Percentiles rank a stretch among this genome's conserved stretches.
Conservation (phyloP, 306 rosid species). For the Argentina anserina region DNA sequence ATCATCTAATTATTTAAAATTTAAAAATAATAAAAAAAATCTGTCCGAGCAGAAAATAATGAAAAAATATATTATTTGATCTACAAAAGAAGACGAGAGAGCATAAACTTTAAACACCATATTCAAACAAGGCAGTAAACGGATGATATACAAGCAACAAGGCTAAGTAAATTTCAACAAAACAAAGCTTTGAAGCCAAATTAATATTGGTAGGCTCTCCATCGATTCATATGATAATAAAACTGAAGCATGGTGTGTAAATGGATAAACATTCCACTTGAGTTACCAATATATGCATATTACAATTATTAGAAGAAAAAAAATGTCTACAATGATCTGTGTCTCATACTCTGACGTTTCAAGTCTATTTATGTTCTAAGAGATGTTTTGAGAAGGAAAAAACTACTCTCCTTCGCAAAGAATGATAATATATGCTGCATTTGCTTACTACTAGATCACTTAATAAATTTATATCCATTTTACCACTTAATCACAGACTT, state of each 20-base stretch:
- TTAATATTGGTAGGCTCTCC: no score
- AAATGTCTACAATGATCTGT: background rate
- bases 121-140: background rate
- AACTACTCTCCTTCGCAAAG: background rate
- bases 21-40: no score
- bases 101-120: background rate
- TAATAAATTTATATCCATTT: background rate
- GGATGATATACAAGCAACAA: constrained; percentile 1
- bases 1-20: background rate
- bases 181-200: background rate
- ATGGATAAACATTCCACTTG: background rate
- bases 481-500: background rate
- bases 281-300: background rate
- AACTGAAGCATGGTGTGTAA: no score
- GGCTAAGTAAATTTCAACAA: background rate
- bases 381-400: constrained; percentile 4
- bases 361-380: background rate
- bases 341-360: background rate
- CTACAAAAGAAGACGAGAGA: background rate
- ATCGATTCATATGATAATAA: no score
- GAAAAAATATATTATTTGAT: no score
- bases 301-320: background rate
- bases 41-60: background rate
- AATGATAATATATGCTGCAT: background rate
- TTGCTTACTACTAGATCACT: background rate